phyloP scores from a whole-genome alignment of 129 eudicot genomes.

The Arctium minus region DNA sequence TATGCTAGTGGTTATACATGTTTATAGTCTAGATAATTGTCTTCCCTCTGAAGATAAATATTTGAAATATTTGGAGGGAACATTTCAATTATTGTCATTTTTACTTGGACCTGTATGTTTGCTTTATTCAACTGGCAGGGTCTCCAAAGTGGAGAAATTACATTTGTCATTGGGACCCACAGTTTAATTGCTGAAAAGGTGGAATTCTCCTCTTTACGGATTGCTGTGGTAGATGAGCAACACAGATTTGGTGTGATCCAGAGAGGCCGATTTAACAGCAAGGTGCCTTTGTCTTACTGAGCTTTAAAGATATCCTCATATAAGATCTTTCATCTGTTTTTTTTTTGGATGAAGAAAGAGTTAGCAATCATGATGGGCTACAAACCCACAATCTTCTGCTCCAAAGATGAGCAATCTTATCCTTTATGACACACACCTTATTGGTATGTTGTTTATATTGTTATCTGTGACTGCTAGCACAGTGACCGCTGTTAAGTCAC shows the following conservation, averaged over 20 bases:
- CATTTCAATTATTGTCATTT: background rate
- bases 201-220: constrained; percentile 71
- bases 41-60: background rate
- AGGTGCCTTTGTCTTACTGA: constrained; percentile 41
- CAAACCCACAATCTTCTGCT: background rate
- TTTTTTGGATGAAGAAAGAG: background rate
- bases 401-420: background rate
- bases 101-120: background rate
- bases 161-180: constrained; percentile 91
- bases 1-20: background rate
- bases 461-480: background rate
- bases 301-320: background rate
- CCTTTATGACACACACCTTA: background rate
- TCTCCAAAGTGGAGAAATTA: constrained; percentile 79
- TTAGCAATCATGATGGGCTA: background rate
- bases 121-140: constrained; percentile 43
- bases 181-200: constrained; percentile 84
- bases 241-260: constrained; percentile 98
- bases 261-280: constrained; percentile 90
- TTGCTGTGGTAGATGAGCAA: constrained; percentile 92
- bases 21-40: background rate
- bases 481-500: background rate
- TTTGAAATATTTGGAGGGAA: background rate
- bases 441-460: background rate
- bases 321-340: background rate